Conservation (phyloP, 257 asterid species). For the Nicotiana otophora region DNA sequence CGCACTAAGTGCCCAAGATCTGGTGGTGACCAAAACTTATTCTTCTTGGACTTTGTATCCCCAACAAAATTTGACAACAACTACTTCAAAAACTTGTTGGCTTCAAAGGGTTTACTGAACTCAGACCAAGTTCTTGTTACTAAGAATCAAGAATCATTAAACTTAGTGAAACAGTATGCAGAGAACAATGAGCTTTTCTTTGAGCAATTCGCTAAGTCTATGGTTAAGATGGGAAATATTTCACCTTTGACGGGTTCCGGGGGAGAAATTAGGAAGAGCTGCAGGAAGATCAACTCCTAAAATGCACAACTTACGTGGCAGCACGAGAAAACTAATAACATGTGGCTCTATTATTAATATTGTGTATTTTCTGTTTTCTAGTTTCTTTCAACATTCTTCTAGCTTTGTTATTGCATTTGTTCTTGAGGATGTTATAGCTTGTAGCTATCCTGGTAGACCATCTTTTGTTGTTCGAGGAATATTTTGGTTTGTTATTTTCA, state of each 20-base stretch:
- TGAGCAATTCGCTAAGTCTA: conserved; percentile 64
- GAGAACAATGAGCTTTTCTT: conserved; percentile 53
- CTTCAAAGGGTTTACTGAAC: conserved; percentile 61
- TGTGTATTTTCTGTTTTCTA: background rate
- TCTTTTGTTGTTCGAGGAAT: background rate
- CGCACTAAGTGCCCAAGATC: conserved; percentile 63
- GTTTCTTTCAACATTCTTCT: background rate
- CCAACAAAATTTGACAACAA: conserved; percentile 63
- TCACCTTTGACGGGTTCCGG: conserved; percentile 68
- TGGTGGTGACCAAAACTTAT: conserved; percentile 78
- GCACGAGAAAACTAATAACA: background rate
- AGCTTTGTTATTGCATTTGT: background rate
- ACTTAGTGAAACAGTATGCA: conserved; percentile 68
- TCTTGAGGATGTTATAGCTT: background rate
- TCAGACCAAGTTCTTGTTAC: conserved; percentile 80
- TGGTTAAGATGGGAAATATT: conserved; percentile 81
- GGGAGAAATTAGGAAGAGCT: conserved; percentile 69
- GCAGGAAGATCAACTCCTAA: conserved; percentile 55
- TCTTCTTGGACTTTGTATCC: conserved; percentile 50
- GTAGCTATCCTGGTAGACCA: background rate
- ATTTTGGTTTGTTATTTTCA: background rate
- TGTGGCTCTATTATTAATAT: background rate
- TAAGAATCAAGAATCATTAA: conserved; percentile 44
- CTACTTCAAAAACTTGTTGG: conserved; percentile 71
- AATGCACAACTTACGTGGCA: background rate